These are phyloP conservation scores for Artemisia annua DNA, from an alignment of 129 eudicot species.

Conservation along the genomic window DNA sequence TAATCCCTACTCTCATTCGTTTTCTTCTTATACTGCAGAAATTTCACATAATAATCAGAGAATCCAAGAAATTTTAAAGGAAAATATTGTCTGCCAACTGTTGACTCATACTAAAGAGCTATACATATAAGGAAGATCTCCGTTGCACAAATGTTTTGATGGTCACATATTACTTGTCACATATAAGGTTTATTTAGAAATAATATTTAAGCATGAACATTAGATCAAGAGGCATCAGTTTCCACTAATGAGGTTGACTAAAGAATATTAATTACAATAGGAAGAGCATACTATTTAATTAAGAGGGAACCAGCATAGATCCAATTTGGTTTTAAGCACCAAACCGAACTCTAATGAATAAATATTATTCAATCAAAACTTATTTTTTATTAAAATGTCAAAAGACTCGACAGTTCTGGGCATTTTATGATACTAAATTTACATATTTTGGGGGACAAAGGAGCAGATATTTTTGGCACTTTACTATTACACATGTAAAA, in stretches of 20 bases:
- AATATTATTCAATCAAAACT: not conserved
- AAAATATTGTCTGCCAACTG: not conserved
- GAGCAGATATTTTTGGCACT: not conserved
- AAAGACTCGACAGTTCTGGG: not conserved
- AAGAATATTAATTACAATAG: not conserved
- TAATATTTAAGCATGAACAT: not conserved
- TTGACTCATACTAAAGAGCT: not conserved
- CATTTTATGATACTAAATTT: not conserved
- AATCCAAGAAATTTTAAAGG: not conserved
- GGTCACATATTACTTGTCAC: not conserved
- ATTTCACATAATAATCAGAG: not conserved
- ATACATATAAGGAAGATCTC: not conserved
- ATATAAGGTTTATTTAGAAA: not conserved
- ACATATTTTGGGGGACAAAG: not conserved
- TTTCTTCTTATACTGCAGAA: not conserved
- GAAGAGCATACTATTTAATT: not conserved
- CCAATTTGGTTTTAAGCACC: not conserved
- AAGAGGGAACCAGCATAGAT: not conserved
- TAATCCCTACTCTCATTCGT: not conserved
- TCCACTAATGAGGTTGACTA: not conserved
- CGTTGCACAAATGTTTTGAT: not conserved
- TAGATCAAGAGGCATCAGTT: slow-evolving; percentile 7
- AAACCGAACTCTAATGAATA: not conserved
- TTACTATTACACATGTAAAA: not conserved
- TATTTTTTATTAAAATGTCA: not conserved